Evolutionary conservation across 2,329 filamentous ascomycete genomes (phyloP), one percentile per base, ranked within the genome.

Genomic region (Hymenoscyphus linearis): DNA sequence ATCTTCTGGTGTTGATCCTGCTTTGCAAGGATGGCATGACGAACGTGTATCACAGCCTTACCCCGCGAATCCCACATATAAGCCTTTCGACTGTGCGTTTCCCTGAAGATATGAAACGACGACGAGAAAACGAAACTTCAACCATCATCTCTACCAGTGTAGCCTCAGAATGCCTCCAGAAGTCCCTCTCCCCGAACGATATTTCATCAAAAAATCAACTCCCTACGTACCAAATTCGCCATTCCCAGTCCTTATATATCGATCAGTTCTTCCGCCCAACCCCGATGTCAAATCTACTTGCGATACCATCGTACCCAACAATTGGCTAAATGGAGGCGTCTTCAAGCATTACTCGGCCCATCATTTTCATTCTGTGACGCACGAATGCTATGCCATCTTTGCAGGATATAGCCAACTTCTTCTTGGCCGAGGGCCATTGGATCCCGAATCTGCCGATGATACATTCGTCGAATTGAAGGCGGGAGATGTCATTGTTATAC

Each of bases 321-420:
- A 67, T 25, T 75, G 74, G 73, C 64, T 72, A 52, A 74, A 74
- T 59, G 66, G 63, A 5, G 63, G 67, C 18, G 62, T 69, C 9
- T 69, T 69, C 60, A 68, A 65, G 26, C 66, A 68, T 54, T 63
- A 64, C 35, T 25, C 57, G 10, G 59, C 62, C 14, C 65, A 67
- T 59, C 65, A 67, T 44, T 75, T 74, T 60, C 74, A 76, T 64
- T 71, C 70, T 26, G 74, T 75, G 25, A 73, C 72, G 2, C 73
- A 76, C 65, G 73, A 76, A 64, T 75, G 73, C 61, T 76, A 76
- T 61, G 73, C 73, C 22, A 64, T 72, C 10, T 69, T 72, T 53
- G 68, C 64, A 47, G 73, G 71, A 16, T 65, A 64, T 22, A 71
- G 70, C 36, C 63, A 61, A 36, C 57, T 73, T 16, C 61, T 71